Percentiles rank a stretch among this genome's conserved stretches.
phyloP scores from a whole-genome alignment of 116 monocot genomes.

The Cymodocea nodosa region DNA sequence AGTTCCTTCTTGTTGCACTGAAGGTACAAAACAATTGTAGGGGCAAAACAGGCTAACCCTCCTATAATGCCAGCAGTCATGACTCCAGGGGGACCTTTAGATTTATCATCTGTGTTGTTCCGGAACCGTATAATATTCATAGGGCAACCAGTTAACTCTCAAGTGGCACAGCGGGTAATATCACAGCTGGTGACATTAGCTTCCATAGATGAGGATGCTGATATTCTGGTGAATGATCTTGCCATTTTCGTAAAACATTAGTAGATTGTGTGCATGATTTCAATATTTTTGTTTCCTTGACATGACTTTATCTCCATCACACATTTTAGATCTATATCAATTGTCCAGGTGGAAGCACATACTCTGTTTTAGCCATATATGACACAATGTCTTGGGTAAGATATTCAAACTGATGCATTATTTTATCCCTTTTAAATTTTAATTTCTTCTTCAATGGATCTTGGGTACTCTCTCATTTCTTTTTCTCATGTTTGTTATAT shows the following conservation, averaged over 20 bases:
- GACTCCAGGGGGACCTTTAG: constrained; percentile 73
- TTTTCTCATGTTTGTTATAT: no score
- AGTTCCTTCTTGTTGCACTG: background rate
- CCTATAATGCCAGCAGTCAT: constrained; percentile 83
- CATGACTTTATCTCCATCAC: constrained; percentile 4
- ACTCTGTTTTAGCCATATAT: constrained; percentile 87
- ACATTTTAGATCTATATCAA: constrained; percentile 74
- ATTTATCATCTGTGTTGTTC: constrained; percentile 75
- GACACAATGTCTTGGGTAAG: constrained; percentile 98
- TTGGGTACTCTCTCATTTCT: background rate
- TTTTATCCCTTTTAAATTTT: background rate
- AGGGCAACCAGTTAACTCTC: constrained; percentile 68
- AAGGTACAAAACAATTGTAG: constrained; percentile 19
- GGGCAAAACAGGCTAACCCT: constrained; percentile 59
- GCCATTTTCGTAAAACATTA: background rate
- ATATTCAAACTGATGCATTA: background rate
- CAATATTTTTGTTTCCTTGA: background rate
- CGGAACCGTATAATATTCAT: constrained; percentile 92
- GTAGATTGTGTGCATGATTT: no score
- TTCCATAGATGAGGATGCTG: constrained; percentile 71
- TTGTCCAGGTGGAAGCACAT: constrained; percentile 92
- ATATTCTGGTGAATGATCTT: constrained; percentile 55
- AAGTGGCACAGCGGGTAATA: constrained; percentile 84
- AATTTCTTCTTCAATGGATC: background rate
- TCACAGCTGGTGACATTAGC: constrained; percentile 89